A percentile compares a stretch with the other conserved stretches of the same genome.
These are phyloP conservation scores for Rubia yunnanensis DNA, from an alignment of 257 asterid species.

Conservation along the genomic window DNA sequence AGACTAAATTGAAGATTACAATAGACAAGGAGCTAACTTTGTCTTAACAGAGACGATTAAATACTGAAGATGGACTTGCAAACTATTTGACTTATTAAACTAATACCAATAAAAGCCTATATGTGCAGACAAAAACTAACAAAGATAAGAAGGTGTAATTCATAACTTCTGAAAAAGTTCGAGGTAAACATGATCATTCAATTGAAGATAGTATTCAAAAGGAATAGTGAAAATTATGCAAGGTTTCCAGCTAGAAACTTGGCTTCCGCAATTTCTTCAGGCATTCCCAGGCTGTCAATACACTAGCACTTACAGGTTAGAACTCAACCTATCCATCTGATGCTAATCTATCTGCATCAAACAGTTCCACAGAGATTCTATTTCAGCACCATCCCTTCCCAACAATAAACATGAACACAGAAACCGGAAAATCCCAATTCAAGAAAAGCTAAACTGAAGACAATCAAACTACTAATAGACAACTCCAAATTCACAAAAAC, in stretches of 20 bases:
- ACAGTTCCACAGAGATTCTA: too few relatives aligned
- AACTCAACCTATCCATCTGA: too few relatives aligned
- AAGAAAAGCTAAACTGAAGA: background rate
- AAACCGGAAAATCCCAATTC: background rate
- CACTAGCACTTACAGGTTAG: too few relatives aligned
- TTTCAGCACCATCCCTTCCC: too few relatives aligned
- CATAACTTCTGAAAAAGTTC: background rate
- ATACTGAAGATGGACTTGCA: background rate
- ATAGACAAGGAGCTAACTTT: background rate
- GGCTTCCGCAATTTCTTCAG: background rate
- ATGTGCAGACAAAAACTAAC: background rate
- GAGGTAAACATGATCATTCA: background rate
- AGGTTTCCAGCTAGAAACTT: background rate
- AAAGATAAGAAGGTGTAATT: too few relatives aligned
- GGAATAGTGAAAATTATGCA: background rate
- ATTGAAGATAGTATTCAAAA: background rate
- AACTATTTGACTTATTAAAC: background rate
- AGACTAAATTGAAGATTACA: background rate
- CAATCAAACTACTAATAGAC: background rate
- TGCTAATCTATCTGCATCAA: background rate
- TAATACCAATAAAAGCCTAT: background rate
- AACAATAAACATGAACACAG: background rate
- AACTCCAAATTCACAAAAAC: slow-evolving; percentile 1
- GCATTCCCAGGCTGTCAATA: too few relatives aligned
- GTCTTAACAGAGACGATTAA: background rate